Conservation (phyloP, 2,329 filamentous ascomycete species). For the Thelonectria discophora region DNA sequence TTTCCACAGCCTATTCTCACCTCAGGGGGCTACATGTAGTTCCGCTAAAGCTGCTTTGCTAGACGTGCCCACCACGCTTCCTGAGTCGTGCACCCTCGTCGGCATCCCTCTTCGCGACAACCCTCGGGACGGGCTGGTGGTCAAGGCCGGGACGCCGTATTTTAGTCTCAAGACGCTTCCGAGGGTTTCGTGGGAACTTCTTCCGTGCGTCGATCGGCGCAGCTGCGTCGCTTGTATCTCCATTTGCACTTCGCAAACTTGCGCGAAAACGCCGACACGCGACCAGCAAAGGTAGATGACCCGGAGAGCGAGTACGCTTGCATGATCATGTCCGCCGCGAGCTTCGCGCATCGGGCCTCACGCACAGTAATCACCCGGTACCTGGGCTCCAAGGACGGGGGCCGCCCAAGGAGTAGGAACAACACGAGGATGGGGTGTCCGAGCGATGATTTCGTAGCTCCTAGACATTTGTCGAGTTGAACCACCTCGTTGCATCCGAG, state of each 20-base stretch:
- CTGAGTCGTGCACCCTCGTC: conserved; percentile 76
- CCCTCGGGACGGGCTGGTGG: conserved; percentile 72
- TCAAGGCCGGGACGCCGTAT: conserved; percentile 72
- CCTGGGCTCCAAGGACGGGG: conserved; percentile 74
- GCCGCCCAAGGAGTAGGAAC: background rate
- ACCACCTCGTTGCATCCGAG: background rate
- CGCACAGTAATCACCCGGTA: conserved; percentile 80
- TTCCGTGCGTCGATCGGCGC: conserved; percentile 89
- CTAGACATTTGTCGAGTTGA: background rate
- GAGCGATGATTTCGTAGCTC: too few species aligned
- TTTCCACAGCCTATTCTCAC: background rate
- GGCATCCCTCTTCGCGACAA: conserved; percentile 83
- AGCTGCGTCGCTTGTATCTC: conserved; percentile 80
- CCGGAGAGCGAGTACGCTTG: conserved; percentile 72
- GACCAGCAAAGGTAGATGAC: conserved; percentile 81
- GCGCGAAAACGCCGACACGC: conserved; percentile 90
- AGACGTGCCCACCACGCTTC: conserved; percentile 92
- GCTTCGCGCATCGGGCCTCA: conserved; percentile 77
- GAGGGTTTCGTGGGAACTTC: conserved; percentile 66
- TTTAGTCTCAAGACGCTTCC: conserved; percentile 1
- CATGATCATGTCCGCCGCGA: conserved; percentile 89
- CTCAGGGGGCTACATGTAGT: background rate
- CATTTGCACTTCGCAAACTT: conserved; percentile 82
- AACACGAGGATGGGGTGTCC: background rate
- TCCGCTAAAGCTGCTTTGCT: background rate